Evolutionary conservation across 768 basidiomycete genomes (phyloP), one percentile per base, ranked within the genome.

Genomic region (Porpolomopsis calyptriformis): DNA sequence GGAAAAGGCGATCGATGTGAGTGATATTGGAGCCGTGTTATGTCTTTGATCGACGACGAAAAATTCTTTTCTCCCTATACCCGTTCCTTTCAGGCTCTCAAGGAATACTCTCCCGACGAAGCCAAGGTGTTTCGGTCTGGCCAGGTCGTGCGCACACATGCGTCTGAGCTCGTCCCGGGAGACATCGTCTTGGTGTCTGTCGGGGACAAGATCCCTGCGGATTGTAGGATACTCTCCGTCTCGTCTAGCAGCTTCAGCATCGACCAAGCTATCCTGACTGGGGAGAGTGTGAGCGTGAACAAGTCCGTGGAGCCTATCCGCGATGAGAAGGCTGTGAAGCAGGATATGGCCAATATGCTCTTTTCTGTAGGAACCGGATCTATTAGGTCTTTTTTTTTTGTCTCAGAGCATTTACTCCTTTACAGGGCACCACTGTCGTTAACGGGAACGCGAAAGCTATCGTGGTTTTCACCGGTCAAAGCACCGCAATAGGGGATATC

Each of bases 291-390:
- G 48, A 90, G 87, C 52, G 93, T 97, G 34, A 77, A 79, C 69
- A 99, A 99, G 67, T 76, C 69, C 16, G 59, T 76, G 4, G 77
- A 77, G 7, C 65, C 72, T 24, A 82, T 99, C 38, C 53, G 67
- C 8, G 94, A 97, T 57, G 40, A 55, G 27, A 75, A 70, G 53
- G 94, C 93, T 5, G 94, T 98, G 48, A 96, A 94, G 65, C 94
- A 98, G 64, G 94, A 99, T 57, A 94, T 94, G 93, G 81, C 75
- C 47, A 98, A 97, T 64, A 96, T 96, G 66, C 68, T 98, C 9
- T 98, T 98, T 65, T 82, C 89, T 7, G 90, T 90, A 29, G 14
- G 55, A 56, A 80, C 63, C 35, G 23, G n/a, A n/a, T n/a, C n/a
- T n/a, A n/a, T n/a, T n/a, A n/a, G n/a, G n/a, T n/a, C n/a, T 14